Evolutionary conservation across 768 basidiomycete genomes (phyloP).

Genomic region (Hemileccinum impolitum): DNA sequence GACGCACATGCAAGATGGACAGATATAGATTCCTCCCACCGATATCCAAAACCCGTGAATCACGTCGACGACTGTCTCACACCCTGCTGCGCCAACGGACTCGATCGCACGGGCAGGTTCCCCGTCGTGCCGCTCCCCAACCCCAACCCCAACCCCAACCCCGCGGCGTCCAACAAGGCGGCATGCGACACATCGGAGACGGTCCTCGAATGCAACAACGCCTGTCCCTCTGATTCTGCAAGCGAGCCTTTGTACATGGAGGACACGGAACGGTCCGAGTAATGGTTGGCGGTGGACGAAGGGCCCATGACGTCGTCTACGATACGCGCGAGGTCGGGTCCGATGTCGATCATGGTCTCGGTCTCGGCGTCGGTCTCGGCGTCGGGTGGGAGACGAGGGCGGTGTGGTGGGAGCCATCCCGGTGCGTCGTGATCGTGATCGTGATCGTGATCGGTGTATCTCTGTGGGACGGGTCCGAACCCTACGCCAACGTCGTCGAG

Average conservation of each 20-base stretch:
- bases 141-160: too few species aligned
- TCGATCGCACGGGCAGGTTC: slow-evolving; percentile 12
- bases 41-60: too few species aligned
- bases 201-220: slow-evolving; percentile 15
- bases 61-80: too few species aligned
- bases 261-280: slow-evolving; percentile 22
- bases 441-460: not conserved
- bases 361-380: slow-evolving; percentile 19
- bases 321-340: slow-evolving; percentile 35
- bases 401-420: too few species aligned
- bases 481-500: slow-evolving; percentile 7
- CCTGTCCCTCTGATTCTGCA: slow-evolving; percentile 1
- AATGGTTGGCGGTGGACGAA: slow-evolving; percentile 10
- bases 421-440: too few species aligned
- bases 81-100: slow-evolving; percentile 18
- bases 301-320: slow-evolving; percentile 52
- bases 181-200: slow-evolving; percentile 20
- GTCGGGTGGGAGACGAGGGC: too few species aligned
- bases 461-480: too few species aligned
- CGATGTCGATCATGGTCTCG: too few species aligned
- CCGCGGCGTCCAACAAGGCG: slow-evolving; percentile 23
- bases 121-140: too few species aligned
- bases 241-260: slow-evolving; percentile 18
- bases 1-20: too few species aligned
- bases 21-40: too few species aligned